Evolutionary conservation across 2,329 filamentous ascomycete species (phyloP), one percentile per base, ranked within the genome.

Genomic region (Lasiodiplodia gonubiensis): DNA sequence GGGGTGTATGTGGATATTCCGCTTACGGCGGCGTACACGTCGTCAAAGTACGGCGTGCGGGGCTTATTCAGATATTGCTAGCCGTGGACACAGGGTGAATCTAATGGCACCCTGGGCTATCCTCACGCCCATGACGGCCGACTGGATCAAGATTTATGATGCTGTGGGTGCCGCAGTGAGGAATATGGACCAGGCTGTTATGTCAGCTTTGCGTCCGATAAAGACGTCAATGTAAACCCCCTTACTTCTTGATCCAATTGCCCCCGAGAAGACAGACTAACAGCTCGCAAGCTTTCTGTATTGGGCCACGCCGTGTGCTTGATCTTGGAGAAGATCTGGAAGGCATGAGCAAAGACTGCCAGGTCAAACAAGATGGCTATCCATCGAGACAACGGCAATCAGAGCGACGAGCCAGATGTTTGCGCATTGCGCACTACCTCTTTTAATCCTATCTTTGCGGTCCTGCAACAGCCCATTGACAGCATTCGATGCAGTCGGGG

Each of bases 11-110:
- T 73, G 4, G 72, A 72, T 27, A 72, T 72, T 21, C 71, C 74
- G 0, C 67, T 69, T 3, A 71, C 69, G 54, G 70, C 66, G 8
- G 74, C 73, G 4, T 77, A 76, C 70, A 71, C 69, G 55, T 69
- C 72, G 51, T 74, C 73, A 39, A 77, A 76, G 54, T 75, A 73
- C 14, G 74, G 72, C 16, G 70, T 75, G 16, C 72, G 74, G 3
- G 74, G 74, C 7, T 66, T 76, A 2, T 73, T 74, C 64, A 71
- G 72, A 21, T 67, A 71, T 74, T 3, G 35, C 46, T 8, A 42
- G 11, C 12, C 49, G 54, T 23, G 61, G 69, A 2, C 52, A 42
- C 18, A 70, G 73, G 21, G 59, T 74, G 27, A 76, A 77, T 42
- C 69, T 76, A 2, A 70, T 76, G 4, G 74, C 73, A 14, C 74